Conservation (phyloP, 129 eudicot genomes). For the Pseudognaphalium luteoalbum region DNA sequence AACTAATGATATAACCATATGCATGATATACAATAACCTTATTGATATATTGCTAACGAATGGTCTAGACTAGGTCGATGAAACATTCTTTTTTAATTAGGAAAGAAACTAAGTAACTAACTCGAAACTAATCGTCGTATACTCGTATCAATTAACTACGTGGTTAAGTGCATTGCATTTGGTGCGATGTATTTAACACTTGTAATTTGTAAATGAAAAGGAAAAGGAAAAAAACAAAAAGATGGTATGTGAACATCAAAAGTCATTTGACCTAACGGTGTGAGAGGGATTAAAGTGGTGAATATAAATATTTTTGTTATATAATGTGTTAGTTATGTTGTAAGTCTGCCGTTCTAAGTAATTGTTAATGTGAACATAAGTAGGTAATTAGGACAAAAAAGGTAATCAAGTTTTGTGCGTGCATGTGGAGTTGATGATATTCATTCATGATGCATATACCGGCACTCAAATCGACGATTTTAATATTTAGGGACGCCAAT, state of each 20-base stretch:
- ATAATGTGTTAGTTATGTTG: too few relatives aligned
- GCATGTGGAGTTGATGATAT: slow-evolving; percentile 31
- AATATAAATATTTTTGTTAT: too few relatives aligned
- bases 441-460: slow-evolving; percentile 10
- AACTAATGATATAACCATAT: not conserved
- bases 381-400: slow-evolving; percentile 6
- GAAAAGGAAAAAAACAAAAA: too few relatives aligned
- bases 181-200: not conserved
- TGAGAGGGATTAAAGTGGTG: too few relatives aligned
- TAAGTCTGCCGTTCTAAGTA: too few relatives aligned
- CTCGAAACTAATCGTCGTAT: not conserved
- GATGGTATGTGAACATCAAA: not conserved
- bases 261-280: too few relatives aligned
- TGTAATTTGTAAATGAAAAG: not conserved
- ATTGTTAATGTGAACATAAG: not conserved
- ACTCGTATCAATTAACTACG: too few relatives aligned
- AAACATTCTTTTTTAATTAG: not conserved
- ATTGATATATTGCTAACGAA: too few relatives aligned
- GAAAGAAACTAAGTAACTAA: not conserved
- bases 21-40: not conserved
- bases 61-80: not conserved
- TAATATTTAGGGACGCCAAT: not conserved
- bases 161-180: too few relatives aligned
- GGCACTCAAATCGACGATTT: slow-evolving; percentile 8
- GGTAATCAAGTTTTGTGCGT: slow-evolving; percentile 26